These are phyloP conservation scores for Trypanosoma avium DNA, from an alignment of 208 protist genomes.

Conservation along the genomic window DNA sequence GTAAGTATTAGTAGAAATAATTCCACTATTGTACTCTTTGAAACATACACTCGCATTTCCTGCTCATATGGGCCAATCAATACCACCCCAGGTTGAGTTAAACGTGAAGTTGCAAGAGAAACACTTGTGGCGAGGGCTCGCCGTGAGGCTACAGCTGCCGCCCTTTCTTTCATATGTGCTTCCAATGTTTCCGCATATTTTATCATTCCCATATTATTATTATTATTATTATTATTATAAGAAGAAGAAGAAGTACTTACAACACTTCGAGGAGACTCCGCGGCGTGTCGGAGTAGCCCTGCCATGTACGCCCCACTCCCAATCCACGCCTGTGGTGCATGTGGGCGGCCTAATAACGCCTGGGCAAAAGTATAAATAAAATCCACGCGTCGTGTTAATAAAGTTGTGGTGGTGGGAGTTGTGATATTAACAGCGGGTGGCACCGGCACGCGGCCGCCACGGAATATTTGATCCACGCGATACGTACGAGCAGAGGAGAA, in stretches of 20 bases:
- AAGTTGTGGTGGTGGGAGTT: conserved; percentile 18
- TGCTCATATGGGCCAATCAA: conserved; percentile 69
- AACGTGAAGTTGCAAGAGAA: conserved; percentile 24
- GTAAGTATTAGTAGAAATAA: conserved; percentile 23
- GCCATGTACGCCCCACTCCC: conserved; percentile 53
- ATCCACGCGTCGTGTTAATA: conserved; percentile 41
- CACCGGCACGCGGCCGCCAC: conserved; percentile 30
- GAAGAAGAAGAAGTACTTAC: conserved; percentile 24
- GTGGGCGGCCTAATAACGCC: conserved; percentile 29
- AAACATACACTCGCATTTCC: conserved; percentile 47
- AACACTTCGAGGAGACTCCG: conserved; percentile 43
- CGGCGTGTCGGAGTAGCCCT: conserved; percentile 51
- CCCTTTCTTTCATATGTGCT: conserved; percentile 45
- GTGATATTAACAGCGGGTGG: conserved; percentile 20
- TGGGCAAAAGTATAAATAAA: conserved; percentile 66
- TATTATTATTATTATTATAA: too few species aligned
- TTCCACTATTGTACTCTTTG: conserved; percentile 44
- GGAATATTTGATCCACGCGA: conserved; percentile 65
- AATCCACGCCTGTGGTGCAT: conserved; percentile 28
- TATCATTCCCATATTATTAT: conserved; percentile 28
- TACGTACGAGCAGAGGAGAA: conserved; percentile 61
- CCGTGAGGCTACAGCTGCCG: not conserved
- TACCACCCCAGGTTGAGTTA: conserved; percentile 35
- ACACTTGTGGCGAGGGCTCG: conserved; percentile 11
- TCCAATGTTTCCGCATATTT: conserved; percentile 49